Evolutionary conservation across 2,329 filamentous ascomycete species (phyloP), one percentile per base, ranked within the genome.

Genomic region (Plectosphaerella sp.): DNA sequence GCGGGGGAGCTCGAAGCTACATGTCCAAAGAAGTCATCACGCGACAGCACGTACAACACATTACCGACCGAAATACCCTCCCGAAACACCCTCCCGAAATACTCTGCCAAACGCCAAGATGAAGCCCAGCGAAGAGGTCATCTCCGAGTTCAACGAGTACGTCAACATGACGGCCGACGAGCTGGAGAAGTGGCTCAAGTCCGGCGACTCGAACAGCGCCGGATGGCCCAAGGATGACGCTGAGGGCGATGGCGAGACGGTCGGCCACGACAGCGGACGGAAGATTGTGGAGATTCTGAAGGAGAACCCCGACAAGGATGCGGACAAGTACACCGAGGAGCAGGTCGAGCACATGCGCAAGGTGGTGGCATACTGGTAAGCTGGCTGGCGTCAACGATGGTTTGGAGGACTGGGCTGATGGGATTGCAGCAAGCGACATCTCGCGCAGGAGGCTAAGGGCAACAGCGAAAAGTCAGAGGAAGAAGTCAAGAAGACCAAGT

Each of bases 91-190:
- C 15, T 37, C 35, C 35, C 35, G 7, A 37, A n/a, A n/a, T 4
- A 43, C n/a, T n/a, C 16, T 20, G 5, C 18, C 4, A 18, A 7
- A 1, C 8, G 42, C 25, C 36, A 57, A 48, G 12, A 60, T 61
- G 52, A 66, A 66, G 54, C 57, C 58, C 54, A 51, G 57, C 42
- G 59, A 64, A 3, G 61, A 66, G 33, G 64, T 68, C 39, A 62
- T 68, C 56, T 75, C 77, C 48, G 83, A 87, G 62, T 88, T 86
- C 72, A 86, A 87, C 55, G 74, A 80, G 39, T 67, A 86, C 46
- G 82, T 87, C 64, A 87, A 87, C 65, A 87, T 88, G 83, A 77
- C 73, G 11, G 71, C 82, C 2, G 64, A 72, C 2, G 83, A 87
- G 56, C 74, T 88, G 15, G 74, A 83, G 59, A 70, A 75, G 22